phyloP scores from a whole-genome alignment of 2,329 filamentous ascomycete genomes.

The Alternaria consortialis region DNA sequence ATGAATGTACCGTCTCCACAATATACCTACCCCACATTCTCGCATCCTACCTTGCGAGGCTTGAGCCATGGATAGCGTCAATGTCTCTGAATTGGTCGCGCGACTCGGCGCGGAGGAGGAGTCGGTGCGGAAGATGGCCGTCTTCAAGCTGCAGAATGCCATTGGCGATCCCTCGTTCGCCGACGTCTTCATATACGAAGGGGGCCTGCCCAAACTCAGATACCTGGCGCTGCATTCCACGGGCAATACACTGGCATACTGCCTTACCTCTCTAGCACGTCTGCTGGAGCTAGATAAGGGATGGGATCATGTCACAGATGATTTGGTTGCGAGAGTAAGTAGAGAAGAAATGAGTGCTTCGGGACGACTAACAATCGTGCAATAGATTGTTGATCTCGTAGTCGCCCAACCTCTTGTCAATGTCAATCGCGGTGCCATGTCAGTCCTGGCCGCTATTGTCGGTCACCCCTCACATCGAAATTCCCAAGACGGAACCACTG shows the following conservation, averaged over 20 bases:
- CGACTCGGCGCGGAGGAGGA: conserved; percentile 75
- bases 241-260: conserved; percentile 95
- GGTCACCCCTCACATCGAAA: conserved; percentile 74
- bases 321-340: conserved; percentile 72
- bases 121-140: conserved; percentile 95
- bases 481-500: conserved; percentile 72
- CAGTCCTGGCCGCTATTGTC: conserved; percentile 91
- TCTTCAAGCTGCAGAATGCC: conserved; percentile 94
- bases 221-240: conserved; percentile 83
- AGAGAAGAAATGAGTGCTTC: not conserved
- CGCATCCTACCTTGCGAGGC: conserved; percentile 10
- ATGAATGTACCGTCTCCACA: conserved; percentile 20
- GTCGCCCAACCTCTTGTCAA: conserved; percentile 97
- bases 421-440: conserved; percentile 95
- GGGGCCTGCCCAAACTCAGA: conserved; percentile 81
- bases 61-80: conserved; percentile 62
- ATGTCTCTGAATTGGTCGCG: conserved; percentile 66
- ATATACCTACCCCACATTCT: conserved; percentile 23
- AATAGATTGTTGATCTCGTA: conserved; percentile 84
- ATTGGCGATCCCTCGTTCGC: conserved; percentile 97
- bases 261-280: conserved; percentile 85
- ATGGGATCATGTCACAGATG: conserved; percentile 86
- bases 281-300: conserved; percentile 96
- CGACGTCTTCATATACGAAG: conserved; percentile 92
- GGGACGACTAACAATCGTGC: conserved; percentile 19